phyloP scores from a whole-genome alignment of 257 asterid species.

The Thymus quinquecostatus region DNA sequence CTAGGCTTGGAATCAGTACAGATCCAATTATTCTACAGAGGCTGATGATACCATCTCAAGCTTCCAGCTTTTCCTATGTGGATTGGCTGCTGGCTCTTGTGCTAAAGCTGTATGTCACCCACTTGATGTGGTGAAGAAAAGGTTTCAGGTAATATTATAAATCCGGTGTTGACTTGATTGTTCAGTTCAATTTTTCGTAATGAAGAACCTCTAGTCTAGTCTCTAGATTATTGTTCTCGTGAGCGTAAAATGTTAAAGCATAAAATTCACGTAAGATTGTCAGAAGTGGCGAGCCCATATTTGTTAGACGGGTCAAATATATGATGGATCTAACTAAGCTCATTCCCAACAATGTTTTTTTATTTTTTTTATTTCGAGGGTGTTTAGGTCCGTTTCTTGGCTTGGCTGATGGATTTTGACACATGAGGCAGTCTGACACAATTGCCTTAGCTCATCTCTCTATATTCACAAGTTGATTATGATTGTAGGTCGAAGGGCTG shows the following conservation, averaged over 20 bases:
- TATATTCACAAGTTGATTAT: background rate
- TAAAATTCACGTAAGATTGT: background rate
- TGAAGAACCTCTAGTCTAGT: background rate
- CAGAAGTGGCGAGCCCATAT: background rate
- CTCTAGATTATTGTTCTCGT: background rate
- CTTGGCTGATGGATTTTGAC: background rate
- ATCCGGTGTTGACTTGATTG: background rate
- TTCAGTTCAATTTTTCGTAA: background rate
- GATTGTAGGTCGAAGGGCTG: constrained; percentile 77
- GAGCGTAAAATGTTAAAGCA: background rate
- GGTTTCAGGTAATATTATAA: constrained; percentile 81
- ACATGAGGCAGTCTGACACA: background rate
- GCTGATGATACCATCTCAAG: constrained; percentile 56
- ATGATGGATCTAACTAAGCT: no score
- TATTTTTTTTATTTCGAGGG: background rate
- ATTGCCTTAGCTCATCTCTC: no score
- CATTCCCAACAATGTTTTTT: no score
- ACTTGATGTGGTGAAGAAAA: constrained; percentile 94
- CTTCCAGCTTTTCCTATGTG: constrained; percentile 82
- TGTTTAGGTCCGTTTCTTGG: background rate
- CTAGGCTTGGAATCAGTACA: constrained; percentile 71
- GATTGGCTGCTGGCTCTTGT: constrained; percentile 85
- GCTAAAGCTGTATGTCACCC: constrained; percentile 97
- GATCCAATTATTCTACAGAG: constrained; percentile 40
- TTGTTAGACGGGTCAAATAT: no score